These are phyloP conservation scores for Castanospermum australe DNA, from an alignment of 306 rosid genomes.

Conservation along the genomic window DNA sequence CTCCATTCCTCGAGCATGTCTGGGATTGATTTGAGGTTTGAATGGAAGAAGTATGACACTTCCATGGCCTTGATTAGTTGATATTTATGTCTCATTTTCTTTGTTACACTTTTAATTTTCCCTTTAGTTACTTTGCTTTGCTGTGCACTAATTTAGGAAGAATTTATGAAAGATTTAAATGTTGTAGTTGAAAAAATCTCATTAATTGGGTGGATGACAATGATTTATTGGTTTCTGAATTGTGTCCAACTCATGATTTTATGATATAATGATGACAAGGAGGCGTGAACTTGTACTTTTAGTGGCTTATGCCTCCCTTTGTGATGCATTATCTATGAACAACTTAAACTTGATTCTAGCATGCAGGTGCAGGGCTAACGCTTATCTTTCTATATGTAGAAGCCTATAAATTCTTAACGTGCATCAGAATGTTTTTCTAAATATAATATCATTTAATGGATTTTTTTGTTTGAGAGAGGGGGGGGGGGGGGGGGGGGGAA, in stretches of 20 bases:
- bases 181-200: background rate
- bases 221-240: background rate
- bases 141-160: background rate
- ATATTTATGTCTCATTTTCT: background rate
- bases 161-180: background rate
- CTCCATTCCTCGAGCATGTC: background rate
- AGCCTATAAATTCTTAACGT: background rate
- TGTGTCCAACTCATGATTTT: too few relatives aligned
- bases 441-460: too few relatives aligned
- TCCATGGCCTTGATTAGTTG: background rate
- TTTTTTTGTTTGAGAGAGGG: too few relatives aligned
- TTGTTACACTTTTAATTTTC: background rate
- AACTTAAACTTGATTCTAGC: background rate
- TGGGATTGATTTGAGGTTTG: background rate
- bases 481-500: too few relatives aligned
- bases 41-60: constrained; percentile 17
- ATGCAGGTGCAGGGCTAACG: background rate
- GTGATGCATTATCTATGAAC: background rate
- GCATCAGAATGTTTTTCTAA: too few relatives aligned
- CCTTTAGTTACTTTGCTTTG: background rate
- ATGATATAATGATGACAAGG: too few relatives aligned
- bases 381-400: background rate
- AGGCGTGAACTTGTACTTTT: background rate
- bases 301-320: background rate
- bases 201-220: background rate